phyloP scores from a whole-genome alignment of 257 asterid genomes.

The Salvia rosmarinus region DNA sequence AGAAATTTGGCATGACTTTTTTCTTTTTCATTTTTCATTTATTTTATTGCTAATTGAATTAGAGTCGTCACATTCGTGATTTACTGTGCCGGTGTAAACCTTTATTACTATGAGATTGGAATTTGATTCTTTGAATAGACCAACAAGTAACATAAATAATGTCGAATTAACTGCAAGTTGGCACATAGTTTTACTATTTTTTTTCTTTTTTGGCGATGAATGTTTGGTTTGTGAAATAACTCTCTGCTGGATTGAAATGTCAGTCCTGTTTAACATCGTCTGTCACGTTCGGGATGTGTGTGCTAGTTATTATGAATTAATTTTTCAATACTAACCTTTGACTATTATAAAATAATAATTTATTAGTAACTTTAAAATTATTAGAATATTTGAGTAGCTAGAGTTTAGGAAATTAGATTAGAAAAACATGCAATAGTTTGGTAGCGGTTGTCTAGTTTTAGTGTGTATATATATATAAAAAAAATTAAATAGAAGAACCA shows the following conservation, averaged over 20 bases:
- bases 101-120: too few species aligned
- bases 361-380: too few species aligned
- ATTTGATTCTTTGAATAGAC: too few species aligned
- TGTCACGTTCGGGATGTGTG: conserved; percentile 35
- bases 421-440: background rate
- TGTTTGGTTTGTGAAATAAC: conserved; percentile 27
- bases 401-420: background rate
- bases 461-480: background rate
- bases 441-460: too few species aligned
- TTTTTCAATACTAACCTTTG: conserved; percentile 23
- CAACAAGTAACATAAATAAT: too few species aligned
- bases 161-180: background rate
- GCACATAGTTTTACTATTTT: background rate
- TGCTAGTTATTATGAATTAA: conserved; percentile 15
- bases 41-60: background rate
- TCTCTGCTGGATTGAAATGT: background rate
- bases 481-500: too few species aligned
- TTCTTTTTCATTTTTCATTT: too few species aligned
- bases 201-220: background rate
- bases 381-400: background rate
- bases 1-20: conserved; percentile 8
- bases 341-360: too few species aligned
- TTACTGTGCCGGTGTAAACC: background rate
- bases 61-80: background rate
- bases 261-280: conserved; percentile 4